Evolutionary conservation across 2,329 filamentous ascomycete species (phyloP).

Genomic region (Xylariomycetidae sp.): DNA sequence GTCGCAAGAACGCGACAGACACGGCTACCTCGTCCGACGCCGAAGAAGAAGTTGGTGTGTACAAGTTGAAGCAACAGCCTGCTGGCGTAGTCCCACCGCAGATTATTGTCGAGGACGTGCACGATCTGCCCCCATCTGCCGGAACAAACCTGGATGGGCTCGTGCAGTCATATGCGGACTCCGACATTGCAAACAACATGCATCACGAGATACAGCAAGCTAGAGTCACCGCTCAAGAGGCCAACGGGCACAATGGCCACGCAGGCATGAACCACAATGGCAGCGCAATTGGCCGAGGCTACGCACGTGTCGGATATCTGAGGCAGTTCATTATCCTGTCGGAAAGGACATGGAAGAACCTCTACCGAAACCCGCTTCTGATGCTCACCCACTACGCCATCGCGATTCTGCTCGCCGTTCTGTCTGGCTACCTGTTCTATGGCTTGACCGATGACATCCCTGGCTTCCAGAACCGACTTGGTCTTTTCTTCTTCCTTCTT

Average conservation of each 20-base stretch:
- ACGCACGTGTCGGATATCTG: conserved; percentile 70
- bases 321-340: conserved; percentile 88
- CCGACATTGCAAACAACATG: conserved; percentile 68
- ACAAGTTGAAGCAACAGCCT: conserved; percentile 44
- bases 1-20: conserved; percentile 60
- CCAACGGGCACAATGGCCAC: conserved; percentile 59
- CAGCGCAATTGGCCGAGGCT: conserved; percentile 67
- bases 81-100: conserved; percentile 44
- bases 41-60: conserved; percentile 45
- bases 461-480: conserved; percentile 95
- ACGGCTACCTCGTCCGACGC: conserved; percentile 58
- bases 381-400: conserved; percentile 99
- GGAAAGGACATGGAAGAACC: conserved; percentile 87
- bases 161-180: conserved; percentile 68
- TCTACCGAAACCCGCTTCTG: conserved; percentile 94
- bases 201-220: conserved; percentile 73
- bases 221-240: conserved; percentile 55
- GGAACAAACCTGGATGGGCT: conserved; percentile 78
- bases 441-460: conserved; percentile 92
- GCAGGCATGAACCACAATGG: conserved; percentile 40
- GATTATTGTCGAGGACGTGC: conserved; percentile 62
- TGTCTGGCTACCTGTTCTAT: conserved; percentile 94
- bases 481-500: conserved; percentile 95
- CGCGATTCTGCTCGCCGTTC: conserved; percentile 86
- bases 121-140: conserved; percentile 54